Base-by-base conservation (phyloP, 108 stramenopile genomes). In the Ochromonas danica region DNA sequence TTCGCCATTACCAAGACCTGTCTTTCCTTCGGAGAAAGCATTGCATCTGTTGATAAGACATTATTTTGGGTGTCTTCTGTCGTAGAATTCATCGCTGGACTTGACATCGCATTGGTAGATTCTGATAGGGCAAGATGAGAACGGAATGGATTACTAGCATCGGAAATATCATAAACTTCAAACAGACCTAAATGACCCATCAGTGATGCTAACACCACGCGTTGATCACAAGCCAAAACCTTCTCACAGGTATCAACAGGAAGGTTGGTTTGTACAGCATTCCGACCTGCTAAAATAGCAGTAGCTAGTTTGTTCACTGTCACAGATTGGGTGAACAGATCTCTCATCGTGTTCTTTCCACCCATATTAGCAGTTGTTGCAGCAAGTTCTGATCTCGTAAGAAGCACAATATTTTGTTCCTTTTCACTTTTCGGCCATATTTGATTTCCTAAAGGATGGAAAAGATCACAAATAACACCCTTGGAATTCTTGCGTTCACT, bases 201-300 rank as follows among this genome's bases (percentile, higher is more conserved):
- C 10, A 33, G 3, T 31, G 6, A 6, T 10, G 63, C 27, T 6
- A 67, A 10, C 6, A 67, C 31, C 14, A 36, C 27, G 6, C 63
- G 17, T 31, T 3, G 25, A 36, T 67, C 63, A 31, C 31, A 14
- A 36, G 27, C 17, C 31, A 67, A 67, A 6, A 36, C 63, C 6
- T 67, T 67, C 3, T 67, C 35, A 36, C 33, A 28, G 10, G 25
- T 33, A 14, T 67, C 33, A 22, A 67, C 35, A 10, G 63, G 63
- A 6, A 67, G 35, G 35, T 67, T 67, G 14, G 63, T 67, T 67
- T 67, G 63, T 35, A 33, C 31, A 28, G 63, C 63, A 67, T 36
- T 67, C 35, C 63, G 17, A 14, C 63, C 63, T 28, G 63, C 63
- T 31, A 67, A 33, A 31, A 67, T 67, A 67, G 63, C 63, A 28